These are phyloP conservation scores for Fusarium haematococcum DNA, from an alignment of 2,329 filamentous ascomycete genomes.

Conservation along the genomic window DNA sequence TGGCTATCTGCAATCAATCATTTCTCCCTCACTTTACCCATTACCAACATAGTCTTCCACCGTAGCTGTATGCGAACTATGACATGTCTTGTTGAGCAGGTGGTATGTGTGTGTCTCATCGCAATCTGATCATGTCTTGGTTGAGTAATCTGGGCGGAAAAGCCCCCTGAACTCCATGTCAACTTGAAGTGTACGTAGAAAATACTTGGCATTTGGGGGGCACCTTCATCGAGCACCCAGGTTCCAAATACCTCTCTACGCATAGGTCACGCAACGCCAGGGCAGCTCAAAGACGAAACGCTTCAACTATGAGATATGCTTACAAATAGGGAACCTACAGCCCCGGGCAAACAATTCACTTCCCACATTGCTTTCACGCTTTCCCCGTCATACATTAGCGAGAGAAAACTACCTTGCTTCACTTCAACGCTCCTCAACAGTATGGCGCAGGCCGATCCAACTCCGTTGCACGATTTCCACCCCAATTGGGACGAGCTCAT, in stretches of 20 bases:
- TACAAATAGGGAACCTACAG: neutral
- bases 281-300: neutral
- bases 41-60: neutral
- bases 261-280: neutral
- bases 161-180: no score
- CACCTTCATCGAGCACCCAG: neutral
- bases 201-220: neutral
- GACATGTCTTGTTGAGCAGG: neutral
- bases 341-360: neutral
- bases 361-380: neutral
- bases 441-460: no score
- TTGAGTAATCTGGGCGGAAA: neutral
- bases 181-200: neutral
- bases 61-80: neutral
- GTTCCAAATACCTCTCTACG: neutral
- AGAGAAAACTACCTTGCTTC: neutral
- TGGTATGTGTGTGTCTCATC: neutral
- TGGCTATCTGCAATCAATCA: neutral
- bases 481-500: no score
- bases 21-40: neutral
- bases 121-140: neutral
- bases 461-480: no score
- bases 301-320: neutral
- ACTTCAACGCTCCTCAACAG: neutral
- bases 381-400: neutral